Evolutionary conservation across 768 basidiomycete genomes (phyloP).

Genomic region (Trametopsis cervina): DNA sequence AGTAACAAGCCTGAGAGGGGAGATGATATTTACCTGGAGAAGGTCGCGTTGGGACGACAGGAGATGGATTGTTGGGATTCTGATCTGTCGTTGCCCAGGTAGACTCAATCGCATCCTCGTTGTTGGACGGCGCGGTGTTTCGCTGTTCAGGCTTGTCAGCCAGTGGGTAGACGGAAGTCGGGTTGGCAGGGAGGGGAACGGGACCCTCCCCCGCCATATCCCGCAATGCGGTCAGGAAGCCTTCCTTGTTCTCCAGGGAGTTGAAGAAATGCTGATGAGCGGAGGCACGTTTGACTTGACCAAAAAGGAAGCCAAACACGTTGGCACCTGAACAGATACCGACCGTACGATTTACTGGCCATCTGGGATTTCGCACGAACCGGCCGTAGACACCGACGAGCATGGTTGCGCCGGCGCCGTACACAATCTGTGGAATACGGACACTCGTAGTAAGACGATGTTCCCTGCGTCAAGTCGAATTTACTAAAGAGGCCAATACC

Average conservation of each 20-base stretch:
- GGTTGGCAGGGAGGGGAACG: not conserved
- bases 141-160: not conserved
- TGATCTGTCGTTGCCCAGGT: not conserved
- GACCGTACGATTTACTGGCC: not conserved
- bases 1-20: not conserved
- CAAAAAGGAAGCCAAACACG: constrained; percentile 4
- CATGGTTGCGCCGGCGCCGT: not conserved
- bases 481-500: constrained; percentile 39
- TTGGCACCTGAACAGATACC: not conserved
- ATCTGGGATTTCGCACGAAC: not conserved
- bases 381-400: not conserved
- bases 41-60: not conserved
- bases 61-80: not conserved
- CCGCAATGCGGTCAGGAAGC: constrained; percentile 23
- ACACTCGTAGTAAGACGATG: not conserved
- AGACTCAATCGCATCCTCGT: not conserved
- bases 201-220: not conserved
- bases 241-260: constrained; percentile 25
- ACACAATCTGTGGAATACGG: not conserved
- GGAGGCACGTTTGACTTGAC: constrained; percentile 14
- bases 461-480: not conserved
- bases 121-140: not conserved
- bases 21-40: not conserved
- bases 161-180: no score
- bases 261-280: constrained; percentile 26